These are phyloP conservation scores for Picea glauca DNA, from an alignment of 75 land plant genomes.

Conservation along the genomic window DNA sequence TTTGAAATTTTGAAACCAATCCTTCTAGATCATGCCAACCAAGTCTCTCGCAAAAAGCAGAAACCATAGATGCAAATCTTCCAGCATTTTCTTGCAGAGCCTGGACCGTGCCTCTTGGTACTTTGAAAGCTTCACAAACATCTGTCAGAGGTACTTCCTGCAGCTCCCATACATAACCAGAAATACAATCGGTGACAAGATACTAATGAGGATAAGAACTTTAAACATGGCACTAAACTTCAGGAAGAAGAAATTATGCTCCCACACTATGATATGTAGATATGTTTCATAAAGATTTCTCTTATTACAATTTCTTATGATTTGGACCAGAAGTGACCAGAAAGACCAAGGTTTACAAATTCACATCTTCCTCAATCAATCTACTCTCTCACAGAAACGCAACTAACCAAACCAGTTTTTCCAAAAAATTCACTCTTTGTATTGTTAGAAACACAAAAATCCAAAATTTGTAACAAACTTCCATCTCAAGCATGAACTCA, in stretches of 20 bases:
- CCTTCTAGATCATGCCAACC: conserved; percentile 97
- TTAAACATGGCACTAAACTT: neutral
- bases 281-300: too few species aligned
- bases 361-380: too few species aligned
- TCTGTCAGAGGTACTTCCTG: conserved; percentile 87
- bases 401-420: too few species aligned
- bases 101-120: conserved; percentile 97
- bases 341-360: too few species aligned
- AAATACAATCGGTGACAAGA: neutral
- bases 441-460: too few species aligned
- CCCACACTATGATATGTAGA: too few species aligned
- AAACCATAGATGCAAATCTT: conserved; percentile 95
- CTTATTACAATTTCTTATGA: too few species aligned
- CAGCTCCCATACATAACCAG: neutral
- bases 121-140: conserved; percentile 91
- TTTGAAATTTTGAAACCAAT: conserved; percentile 93
- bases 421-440: too few species aligned
- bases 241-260: neutral
- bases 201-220: neutral
- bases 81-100: conserved; percentile 97
- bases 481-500: too few species aligned
- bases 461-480: too few species aligned
- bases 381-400: too few species aligned
- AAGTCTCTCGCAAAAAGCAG: conserved; percentile 93
- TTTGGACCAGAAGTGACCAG: too few species aligned